Evolutionary conservation across 1,139 yeast species (phyloP).

Genomic region (Taphrina pruni): DNA sequence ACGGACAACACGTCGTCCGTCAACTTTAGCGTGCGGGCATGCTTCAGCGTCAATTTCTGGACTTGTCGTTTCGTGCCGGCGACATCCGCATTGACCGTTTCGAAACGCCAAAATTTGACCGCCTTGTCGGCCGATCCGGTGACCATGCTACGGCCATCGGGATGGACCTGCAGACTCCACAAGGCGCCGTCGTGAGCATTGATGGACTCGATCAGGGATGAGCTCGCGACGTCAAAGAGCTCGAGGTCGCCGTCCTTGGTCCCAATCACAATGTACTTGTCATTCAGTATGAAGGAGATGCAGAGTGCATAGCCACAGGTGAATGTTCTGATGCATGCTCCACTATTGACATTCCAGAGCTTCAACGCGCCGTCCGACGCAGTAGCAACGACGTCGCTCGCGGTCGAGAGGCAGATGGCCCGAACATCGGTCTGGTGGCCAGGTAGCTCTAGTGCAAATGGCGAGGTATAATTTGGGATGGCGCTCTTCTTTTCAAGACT

Average conservation of each 20-base stretch:
- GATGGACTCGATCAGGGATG: constrained; percentile 71
- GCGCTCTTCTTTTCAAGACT: constrained; percentile 56
- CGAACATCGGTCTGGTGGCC: constrained; percentile 94
- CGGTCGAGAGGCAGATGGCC: constrained; percentile 79
- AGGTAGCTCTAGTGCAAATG: constrained; percentile 67
- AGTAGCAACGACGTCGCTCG: constrained; percentile 78
- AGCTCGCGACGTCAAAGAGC: constrained; percentile 82
- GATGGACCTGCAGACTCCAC: constrained; percentile 87
- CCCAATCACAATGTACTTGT: constrained; percentile 69
- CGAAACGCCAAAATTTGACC: constrained; percentile 87
- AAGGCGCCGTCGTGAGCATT: constrained; percentile 86
- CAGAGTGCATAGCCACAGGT: constrained; percentile 88
- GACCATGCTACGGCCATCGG: constrained; percentile 81
- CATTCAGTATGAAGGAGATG: constrained; percentile 87
- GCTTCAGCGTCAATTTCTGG: constrained; percentile 66
- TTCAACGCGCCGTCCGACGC: constrained; percentile 90
- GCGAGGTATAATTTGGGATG: constrained; percentile 60
- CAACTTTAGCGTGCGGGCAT: constrained; percentile 79
- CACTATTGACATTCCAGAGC: constrained; percentile 81
- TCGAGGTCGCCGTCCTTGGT: constrained; percentile 86
- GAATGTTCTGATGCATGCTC: constrained; percentile 80
- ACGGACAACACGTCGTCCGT: constrained; percentile 84
- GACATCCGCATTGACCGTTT: constrained; percentile 66
- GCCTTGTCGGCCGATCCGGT: constrained; percentile 95
- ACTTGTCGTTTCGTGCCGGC: constrained; percentile 68